Conservation (phyloP, 192 early-diverging fungal genomes). For the Funneliformis geosporum region DNA sequence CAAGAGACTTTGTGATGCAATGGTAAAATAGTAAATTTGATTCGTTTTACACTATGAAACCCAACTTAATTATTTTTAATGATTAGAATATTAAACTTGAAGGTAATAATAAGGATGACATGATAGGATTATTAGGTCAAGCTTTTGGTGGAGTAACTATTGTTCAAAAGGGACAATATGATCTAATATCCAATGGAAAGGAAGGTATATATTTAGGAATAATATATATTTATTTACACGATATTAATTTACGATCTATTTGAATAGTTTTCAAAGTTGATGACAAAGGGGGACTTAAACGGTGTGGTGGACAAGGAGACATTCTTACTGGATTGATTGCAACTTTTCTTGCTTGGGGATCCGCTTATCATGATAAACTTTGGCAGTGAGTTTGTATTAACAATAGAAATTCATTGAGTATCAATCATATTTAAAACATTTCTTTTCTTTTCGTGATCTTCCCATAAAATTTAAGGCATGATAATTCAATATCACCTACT, state of each 20-base stretch:
- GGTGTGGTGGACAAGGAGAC: slow-evolving; percentile 97
- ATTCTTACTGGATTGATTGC: slow-evolving; percentile 82
- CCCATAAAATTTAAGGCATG: slow-evolving; percentile 34
- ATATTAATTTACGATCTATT: not conserved
- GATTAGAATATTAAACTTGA: slow-evolving; percentile 36
- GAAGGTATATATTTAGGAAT: slow-evolving; percentile 43
- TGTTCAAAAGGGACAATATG: slow-evolving; percentile 74
- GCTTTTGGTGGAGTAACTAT: slow-evolving; percentile 79
- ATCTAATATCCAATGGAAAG: slow-evolving; percentile 77
- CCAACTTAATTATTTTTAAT: not conserved
- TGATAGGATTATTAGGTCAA: slow-evolving; percentile 33
- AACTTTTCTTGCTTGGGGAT: slow-evolving; percentile 88
- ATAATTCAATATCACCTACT: slow-evolving; percentile 35
- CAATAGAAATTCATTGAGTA: slow-evolving; percentile 8
- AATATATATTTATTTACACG: not conserved
- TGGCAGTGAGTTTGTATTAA: slow-evolving; percentile 53
- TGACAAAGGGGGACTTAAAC: slow-evolving; percentile 69
- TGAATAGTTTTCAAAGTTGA: slow-evolving; percentile 4
- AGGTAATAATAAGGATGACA: slow-evolving; percentile 28
- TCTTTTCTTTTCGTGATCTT: not conserved
- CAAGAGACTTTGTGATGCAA: slow-evolving; percentile 66
- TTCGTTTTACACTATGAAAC: not conserved
- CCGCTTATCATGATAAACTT: slow-evolving; percentile 56
- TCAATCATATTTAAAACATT: not conserved
- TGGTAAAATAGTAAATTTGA: slow-evolving; percentile 34